Evolutionary conservation across 2,329 filamentous ascomycete species (phyloP), one percentile per base, ranked within the genome.

Genomic region (Talaromyces sp.): DNA sequence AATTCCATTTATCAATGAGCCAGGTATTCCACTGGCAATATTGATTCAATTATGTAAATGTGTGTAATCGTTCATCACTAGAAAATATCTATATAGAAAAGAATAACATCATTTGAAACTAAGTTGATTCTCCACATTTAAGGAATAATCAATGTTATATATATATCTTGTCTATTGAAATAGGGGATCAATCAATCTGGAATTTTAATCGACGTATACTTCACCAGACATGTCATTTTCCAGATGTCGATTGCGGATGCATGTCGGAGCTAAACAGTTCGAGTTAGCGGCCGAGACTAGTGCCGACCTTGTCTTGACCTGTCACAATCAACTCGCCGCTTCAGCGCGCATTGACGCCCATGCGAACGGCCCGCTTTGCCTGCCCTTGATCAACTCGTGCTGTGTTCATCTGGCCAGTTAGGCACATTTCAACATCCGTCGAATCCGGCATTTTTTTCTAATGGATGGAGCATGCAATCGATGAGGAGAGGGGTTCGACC

Each of bases 391-490:
- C 44, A 27, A 47, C 44, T 47, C 44, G 44, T 47, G 44, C 23
- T 14, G 23, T 47, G 8, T 18, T 47, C 44, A 18, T 47, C 44
- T 47, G 44, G n/a, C 18, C 1, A 18, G 44, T 16, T 9, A 27
- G n/a, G 44, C 44, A 6, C 23, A 12, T 27, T 27, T 47, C 18
- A 47, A 27, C 4, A 47, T 47, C 44, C 44, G 44, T 47, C 44
- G 44, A 47, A 27, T 12, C 27, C 44, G 44, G 12, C 52, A 3
- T 8, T 27, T 56, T 6, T 36, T 40, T 28, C 61, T 61, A 47
- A 63, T 53, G 50, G 61, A 63, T 63, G 61, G 61, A 63, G 61
- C 53, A 63, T 57, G 52, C 61, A 57, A 54, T 40, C 58, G 54
- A 57, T 63, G 61, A 63, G 33, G 58, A 61, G 57, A 63, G 53